These are phyloP conservation scores for Phaeomoniella chlamydospora DNA, from an alignment of 2,329 filamentous ascomycete species.

Conservation along the genomic window DNA sequence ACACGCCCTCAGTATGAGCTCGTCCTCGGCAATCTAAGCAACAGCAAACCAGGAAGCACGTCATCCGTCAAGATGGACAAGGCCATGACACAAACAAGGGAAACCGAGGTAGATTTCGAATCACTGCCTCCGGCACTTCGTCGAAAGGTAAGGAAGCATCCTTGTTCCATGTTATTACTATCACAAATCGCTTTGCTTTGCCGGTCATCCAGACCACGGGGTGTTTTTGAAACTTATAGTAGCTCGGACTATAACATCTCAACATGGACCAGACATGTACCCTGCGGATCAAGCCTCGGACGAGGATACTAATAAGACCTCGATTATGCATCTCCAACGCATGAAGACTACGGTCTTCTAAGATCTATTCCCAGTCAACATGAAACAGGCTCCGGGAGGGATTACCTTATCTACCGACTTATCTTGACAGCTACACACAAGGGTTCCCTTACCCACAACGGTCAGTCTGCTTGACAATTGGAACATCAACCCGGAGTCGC, in stretches of 20 bases:
- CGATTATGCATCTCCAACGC: too few relatives aligned
- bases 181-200: neutral
- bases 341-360: too few relatives aligned
- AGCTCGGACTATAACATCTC: neutral
- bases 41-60: too few relatives aligned
- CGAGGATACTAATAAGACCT: neutral
- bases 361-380: too few relatives aligned
- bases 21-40: too few relatives aligned
- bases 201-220: neutral
- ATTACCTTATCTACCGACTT: too few relatives aligned
- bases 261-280: neutral
- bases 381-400: too few relatives aligned
- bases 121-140: slow-evolving; percentile 39
- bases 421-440: too few relatives aligned
- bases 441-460: too few relatives aligned
- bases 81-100: neutral
- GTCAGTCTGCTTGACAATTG: too few relatives aligned
- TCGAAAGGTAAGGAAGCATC: slow-evolving; percentile 37
- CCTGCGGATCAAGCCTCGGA: neutral
- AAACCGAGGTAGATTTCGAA: slow-evolving; percentile 27
- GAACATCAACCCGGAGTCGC: too few relatives aligned
- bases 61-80: neutral
- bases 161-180: slow-evolving; percentile 6
- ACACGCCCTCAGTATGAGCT: too few relatives aligned
- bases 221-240: neutral